Percentiles rank a stretch among this genome's conserved stretches.
These are phyloP conservation scores for Boletellus ananas DNA, from an alignment of 768 basidiomycete species.

Conservation along the genomic window DNA sequence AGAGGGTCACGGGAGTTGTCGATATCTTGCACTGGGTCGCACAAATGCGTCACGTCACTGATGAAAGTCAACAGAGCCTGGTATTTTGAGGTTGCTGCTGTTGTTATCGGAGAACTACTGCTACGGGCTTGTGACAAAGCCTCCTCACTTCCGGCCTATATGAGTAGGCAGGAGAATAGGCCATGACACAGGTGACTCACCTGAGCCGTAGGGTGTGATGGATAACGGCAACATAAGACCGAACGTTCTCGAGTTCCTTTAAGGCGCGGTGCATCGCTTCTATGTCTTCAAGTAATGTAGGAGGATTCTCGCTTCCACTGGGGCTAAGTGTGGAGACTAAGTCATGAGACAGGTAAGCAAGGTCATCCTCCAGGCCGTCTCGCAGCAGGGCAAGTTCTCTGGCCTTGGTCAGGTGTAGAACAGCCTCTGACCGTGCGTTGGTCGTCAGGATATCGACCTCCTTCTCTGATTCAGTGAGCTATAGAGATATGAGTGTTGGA, in stretches of 20 bases:
- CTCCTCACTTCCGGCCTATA: constrained; percentile 44
- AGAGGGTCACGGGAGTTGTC: constrained; percentile 47
- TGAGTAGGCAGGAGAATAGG: constrained; percentile 4
- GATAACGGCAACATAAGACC: constrained; percentile 71
- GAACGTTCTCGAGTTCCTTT: constrained; percentile 72
- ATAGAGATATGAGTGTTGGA: constrained; percentile 33
- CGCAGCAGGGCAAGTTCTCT: constrained; percentile 74
- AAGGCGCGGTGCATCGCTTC: constrained; percentile 74
- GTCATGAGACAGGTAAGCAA: constrained; percentile 61
- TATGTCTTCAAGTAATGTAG: constrained; percentile 78
- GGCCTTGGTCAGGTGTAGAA: constrained; percentile 55
- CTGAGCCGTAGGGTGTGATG: constrained; percentile 68
- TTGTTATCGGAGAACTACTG: constrained; percentile 38
- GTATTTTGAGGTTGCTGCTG: constrained; percentile 52
- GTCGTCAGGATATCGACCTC: constrained; percentile 45
- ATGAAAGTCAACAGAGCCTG: constrained; percentile 62
- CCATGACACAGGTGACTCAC: constrained; percentile 37
- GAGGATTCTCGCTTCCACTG: constrained; percentile 41
- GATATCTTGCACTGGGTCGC: constrained; percentile 42
- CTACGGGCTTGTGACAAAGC: constrained; percentile 52
- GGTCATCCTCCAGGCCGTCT: constrained; percentile 74
- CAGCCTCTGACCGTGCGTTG: constrained; percentile 44
- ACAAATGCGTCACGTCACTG: constrained; percentile 41
- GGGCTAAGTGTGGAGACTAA: constrained; percentile 51
- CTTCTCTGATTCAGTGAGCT: constrained; percentile 56